Base-by-base conservation (phyloP, 495 filamentous ascomycete species). In the Pseudomonodictys pantanalensis region DNA sequence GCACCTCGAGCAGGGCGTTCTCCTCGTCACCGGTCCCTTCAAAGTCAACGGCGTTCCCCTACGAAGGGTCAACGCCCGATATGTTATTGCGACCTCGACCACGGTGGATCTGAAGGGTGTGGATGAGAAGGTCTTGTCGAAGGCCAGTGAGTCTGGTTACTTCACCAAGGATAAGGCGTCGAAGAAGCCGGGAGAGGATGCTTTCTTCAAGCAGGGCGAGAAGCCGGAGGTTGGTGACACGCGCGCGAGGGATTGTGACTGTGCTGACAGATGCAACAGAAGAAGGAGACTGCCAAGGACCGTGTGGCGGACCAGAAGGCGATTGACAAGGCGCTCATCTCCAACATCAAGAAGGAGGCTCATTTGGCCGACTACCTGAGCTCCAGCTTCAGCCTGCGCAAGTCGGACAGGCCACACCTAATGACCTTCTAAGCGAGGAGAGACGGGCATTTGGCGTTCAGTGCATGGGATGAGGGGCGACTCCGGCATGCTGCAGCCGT, bases 11-110 rank as follows among this genome's bases (percentile, higher is more conserved):
- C 88, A 96, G 81, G 95, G 95, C 78, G 89, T 97, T 63, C 91
- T 99, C 73, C 90, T 99, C 72, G 89, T 99, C 67, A 99, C 95
- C 71, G 95, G 95, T 68, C 95, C 95, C 72, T 99, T 97, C 87
- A 97, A 96, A 87, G 86, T 97, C 82, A 99, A 99, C 81, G 95
- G 95, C 78, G 95, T 99, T 61, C 95, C 95, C 62, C 87, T 99
- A 71, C 86, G 95, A 76, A 85, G 95, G 77, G 93, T 99, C 72
- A 99, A 99, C 81, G 79, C 92, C 69, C 86, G 95, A 82, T 99
- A 97, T 79, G 95, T 99, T 63, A 97, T 97, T 76, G 92, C 92
- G 72, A 99, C 95, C 67, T 95, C 87, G 71, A 86, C 86, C 70
- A 89, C 86, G 76, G 83, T 99, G 66, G 88, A 96, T 73, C 76